These are phyloP conservation scores for Aspergillus sp. DNA, from an alignment of 2,329 filamentous ascomycete species.

Conservation along the genomic window DNA sequence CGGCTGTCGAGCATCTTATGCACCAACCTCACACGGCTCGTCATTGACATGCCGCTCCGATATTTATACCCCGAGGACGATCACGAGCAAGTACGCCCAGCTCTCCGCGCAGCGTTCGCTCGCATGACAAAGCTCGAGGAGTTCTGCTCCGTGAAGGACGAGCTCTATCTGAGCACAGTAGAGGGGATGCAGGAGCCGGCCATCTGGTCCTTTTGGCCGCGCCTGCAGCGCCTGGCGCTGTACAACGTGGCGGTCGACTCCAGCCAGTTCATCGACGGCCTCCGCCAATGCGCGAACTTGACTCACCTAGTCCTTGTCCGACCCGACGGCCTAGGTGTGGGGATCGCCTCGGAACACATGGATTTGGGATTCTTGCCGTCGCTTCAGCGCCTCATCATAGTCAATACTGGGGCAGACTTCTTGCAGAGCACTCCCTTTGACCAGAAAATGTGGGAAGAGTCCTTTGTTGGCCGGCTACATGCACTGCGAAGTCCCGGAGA, in stretches of 20 bases:
- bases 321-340: conserved; percentile 7
- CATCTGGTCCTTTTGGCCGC: conserved; percentile 16
- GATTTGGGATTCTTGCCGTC: conserved; percentile 8
- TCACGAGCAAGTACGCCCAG: conserved; percentile 1
- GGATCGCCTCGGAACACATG: conserved; percentile 1
- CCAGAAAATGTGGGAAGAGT: conserved; percentile 7
- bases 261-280: conserved; percentile 7
- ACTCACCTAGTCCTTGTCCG: conserved; percentile 16
- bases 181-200: conserved; percentile 7
- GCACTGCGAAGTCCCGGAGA: neutral
- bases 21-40: conserved; percentile 6
- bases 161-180: conserved; percentile 12
- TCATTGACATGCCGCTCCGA: conserved; percentile 15
- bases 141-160: conserved; percentile 15
- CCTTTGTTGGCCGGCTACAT: conserved; percentile 3
- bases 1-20: conserved; percentile 1
- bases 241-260: conserved; percentile 12
- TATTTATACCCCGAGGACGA: conserved; percentile 10
- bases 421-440: conserved; percentile 1
- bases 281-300: conserved; percentile 9
- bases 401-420: conserved; percentile 9
- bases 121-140: conserved; percentile 15
- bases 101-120: conserved; percentile 11
- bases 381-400: conserved; percentile 12
- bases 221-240: conserved; percentile 12